Evolutionary conservation across 177 flowering plant genomes (phyloP).

Genomic region (Vitis hybrid): DNA sequence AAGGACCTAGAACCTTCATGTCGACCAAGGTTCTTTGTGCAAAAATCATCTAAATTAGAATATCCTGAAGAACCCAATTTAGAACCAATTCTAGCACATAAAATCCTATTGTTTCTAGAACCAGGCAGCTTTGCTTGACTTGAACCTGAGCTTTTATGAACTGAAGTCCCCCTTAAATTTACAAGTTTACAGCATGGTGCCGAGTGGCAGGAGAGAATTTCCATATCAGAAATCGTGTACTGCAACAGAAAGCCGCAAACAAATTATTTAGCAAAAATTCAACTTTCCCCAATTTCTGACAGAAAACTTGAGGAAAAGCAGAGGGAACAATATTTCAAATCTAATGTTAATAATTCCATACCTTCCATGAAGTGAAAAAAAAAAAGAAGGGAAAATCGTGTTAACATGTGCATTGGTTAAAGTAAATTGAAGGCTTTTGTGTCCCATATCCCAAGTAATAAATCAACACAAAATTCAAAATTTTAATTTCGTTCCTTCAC

Average conservation of each 20-base stretch:
- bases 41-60: conserved; percentile 3
- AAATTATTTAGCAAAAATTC: neutral
- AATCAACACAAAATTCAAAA: neutral
- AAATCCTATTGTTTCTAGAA: conserved; percentile 21
- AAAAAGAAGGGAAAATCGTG: neutral
- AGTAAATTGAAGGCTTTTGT: neutral
- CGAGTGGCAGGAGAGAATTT: conserved; percentile 31
- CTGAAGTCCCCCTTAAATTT: conserved; percentile 23
- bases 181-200: conserved; percentile 27
- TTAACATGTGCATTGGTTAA: neutral
- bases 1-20: conserved; percentile 20
- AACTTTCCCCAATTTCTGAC: neutral
- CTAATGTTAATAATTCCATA: too few species aligned
- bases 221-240: conserved; percentile 25
- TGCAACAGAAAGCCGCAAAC: conserved; percentile 9
- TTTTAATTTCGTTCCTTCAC: neutral
- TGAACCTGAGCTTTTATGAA: conserved; percentile 22
- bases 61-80: conserved; percentile 15
- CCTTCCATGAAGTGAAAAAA: neutral
- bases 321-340: neutral
- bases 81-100: conserved; percentile 12
- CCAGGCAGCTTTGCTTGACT: conserved; percentile 23
- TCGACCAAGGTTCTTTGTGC: conserved; percentile 6
- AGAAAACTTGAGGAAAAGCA: conserved; percentile 3
- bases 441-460: neutral